Evolutionary conservation across 73 alveolate species (phyloP).

Genomic region (Blepharisma stoltei): DNA sequence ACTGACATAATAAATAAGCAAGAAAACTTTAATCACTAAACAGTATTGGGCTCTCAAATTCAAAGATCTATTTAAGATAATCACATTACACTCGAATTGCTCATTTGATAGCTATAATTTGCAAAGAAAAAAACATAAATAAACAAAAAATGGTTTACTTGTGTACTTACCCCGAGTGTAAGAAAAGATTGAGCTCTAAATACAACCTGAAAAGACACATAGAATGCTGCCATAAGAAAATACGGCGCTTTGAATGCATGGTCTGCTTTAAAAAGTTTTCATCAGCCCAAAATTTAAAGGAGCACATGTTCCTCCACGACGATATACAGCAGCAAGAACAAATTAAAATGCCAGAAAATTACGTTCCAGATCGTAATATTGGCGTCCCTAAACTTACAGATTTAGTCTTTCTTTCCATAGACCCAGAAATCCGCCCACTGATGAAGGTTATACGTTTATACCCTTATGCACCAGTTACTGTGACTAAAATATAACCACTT

Average conservation of each 20-base stretch:
- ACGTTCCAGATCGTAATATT: neutral
- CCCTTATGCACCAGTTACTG: neutral
- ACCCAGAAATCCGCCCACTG: conserved; percentile 3
- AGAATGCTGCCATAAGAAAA: conserved; percentile 5
- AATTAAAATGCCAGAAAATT: neutral
- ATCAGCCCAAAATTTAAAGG: conserved; percentile 19
- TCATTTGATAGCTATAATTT: too few relatives aligned
- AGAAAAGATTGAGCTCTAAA: conserved; percentile 17
- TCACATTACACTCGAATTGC: too few relatives aligned
- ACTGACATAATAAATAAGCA: too few relatives aligned
- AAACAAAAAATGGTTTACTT: conserved; percentile 10
- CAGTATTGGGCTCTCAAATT: too few relatives aligned
- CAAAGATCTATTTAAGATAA: too few relatives aligned
- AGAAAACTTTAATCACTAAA: too few relatives aligned
- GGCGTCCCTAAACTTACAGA: conserved; percentile 7
- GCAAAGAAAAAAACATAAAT: too few relatives aligned
- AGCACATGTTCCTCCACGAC: conserved; percentile 1
- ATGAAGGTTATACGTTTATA: conserved; percentile 6
- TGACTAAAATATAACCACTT: too few relatives aligned
- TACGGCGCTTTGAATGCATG: conserved; percentile 5
- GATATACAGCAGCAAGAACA: too few relatives aligned
- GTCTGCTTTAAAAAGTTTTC: conserved; percentile 22
- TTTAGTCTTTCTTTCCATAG: neutral
- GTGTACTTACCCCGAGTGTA: conserved; percentile 19
- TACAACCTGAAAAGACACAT: conserved; percentile 18